Evolutionary conservation across 140 eudicot species (phyloP).

Genomic region (Cichorium intybus): DNA sequence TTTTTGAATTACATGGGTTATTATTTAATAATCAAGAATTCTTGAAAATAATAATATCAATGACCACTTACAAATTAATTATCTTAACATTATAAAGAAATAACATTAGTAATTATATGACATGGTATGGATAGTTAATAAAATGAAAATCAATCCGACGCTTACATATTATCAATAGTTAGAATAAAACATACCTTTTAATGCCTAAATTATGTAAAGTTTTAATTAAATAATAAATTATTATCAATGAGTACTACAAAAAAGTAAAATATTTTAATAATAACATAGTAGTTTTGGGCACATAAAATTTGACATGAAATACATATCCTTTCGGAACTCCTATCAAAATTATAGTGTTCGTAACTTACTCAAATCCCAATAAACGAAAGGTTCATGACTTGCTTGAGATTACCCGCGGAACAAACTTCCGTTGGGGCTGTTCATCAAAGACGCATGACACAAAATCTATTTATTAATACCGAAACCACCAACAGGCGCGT

Average conservation of each 20-base stretch:
- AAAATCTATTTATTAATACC: slow-evolving; percentile 15
- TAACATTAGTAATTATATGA: too few relatives aligned
- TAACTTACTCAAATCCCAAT: not conserved
- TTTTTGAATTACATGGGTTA: too few relatives aligned
- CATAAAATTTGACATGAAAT: not conserved
- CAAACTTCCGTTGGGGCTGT: slow-evolving; percentile 10
- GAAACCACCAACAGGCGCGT: not conserved
- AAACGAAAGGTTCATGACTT: not conserved
- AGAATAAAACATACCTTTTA: too few relatives aligned
- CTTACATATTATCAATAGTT: too few relatives aligned
- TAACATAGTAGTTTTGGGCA: not conserved
- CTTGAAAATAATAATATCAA: too few relatives aligned
- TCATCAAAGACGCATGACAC: slow-evolving; percentile 27
- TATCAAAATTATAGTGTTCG: not conserved
- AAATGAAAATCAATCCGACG: too few relatives aligned
- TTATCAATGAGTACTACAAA: not conserved
- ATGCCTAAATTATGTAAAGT: too few relatives aligned
- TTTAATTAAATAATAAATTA: not conserved
- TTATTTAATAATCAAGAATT: too few relatives aligned
- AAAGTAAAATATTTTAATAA: not conserved
- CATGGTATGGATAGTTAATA: too few relatives aligned
- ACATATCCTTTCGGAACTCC: not conserved
- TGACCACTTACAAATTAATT: too few relatives aligned
- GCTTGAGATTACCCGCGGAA: not conserved
- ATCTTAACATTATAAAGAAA: too few relatives aligned